Conservation (phyloP, 1,284 basidiomycete genomes). For the Agaricales sp. region DNA sequence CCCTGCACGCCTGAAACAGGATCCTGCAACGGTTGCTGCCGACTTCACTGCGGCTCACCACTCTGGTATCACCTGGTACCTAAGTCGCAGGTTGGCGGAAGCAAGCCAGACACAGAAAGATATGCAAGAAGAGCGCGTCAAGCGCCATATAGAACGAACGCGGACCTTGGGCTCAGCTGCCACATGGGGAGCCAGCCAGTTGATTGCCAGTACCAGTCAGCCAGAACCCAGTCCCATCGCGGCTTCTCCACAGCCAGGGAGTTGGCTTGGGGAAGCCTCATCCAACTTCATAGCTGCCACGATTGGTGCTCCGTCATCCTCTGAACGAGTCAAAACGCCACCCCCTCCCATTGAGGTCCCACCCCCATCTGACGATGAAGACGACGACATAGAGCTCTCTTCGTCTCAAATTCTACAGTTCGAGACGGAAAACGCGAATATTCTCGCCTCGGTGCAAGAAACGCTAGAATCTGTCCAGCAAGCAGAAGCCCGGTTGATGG, state of each 20-base stretch:
- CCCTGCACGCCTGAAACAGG: slow-evolving; percentile 52
- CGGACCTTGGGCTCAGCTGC: slow-evolving; percentile 70
- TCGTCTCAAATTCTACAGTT: slow-evolving; percentile 85
- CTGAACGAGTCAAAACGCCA: slow-evolving; percentile 14
- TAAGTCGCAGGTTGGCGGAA: slow-evolving; percentile 68
- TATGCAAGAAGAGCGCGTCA: slow-evolving; percentile 82
- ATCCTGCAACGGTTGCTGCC: slow-evolving; percentile 37
- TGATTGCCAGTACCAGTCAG: slow-evolving; percentile 16
- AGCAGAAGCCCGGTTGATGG: slow-evolving; percentile 80
- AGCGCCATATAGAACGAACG: slow-evolving; percentile 70
- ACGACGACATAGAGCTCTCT: slow-evolving; percentile 68
- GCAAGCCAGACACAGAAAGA: slow-evolving; percentile 72
- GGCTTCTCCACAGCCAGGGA: slow-evolving; percentile 21
- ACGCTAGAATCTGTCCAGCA: slow-evolving; percentile 80
- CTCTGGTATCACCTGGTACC: slow-evolving; percentile 77
- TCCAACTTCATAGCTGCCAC: slow-evolving; percentile 53
- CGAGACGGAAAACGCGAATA: slow-evolving; percentile 80
- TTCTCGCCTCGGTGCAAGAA: slow-evolving; percentile 73
- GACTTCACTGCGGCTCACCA: slow-evolving; percentile 78
- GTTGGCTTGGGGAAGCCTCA: slow-evolving; percentile 60
- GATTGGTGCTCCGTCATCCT: slow-evolving; percentile 37
- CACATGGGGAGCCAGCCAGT: slow-evolving; percentile 41
- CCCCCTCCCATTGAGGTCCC: slow-evolving; percentile 26
- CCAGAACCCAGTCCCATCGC: slow-evolving; percentile 10
- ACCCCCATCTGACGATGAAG: slow-evolving; percentile 44